Evolutionary conservation across 495 filamentous ascomycete species (phyloP), one percentile per base, ranked within the genome.

Genomic region (Penicillium cataractarum): DNA sequence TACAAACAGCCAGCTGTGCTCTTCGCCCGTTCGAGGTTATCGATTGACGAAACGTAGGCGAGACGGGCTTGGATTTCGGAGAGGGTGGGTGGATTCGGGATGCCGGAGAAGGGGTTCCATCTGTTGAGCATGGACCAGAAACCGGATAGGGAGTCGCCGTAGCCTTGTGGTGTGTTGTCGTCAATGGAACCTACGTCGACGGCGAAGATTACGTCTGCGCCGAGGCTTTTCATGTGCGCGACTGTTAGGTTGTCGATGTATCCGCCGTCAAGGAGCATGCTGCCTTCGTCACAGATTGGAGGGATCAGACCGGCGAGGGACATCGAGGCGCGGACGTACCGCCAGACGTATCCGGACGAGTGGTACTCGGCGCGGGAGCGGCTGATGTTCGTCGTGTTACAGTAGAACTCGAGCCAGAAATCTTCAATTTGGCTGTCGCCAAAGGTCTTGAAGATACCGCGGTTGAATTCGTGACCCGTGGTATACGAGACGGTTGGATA

Each of bases 381-480:
- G 77, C 87, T 91, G 78, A 99, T 98, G 68, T 97, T 98, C 27
- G 96, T 98, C 0, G 93, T 97, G 74, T 99, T 99, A 82, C 96
- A 98, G 81, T 98, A 99, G 77, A 93, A 99, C 61, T 96, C 92
- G 17, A 99, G 85, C 95, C 95, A 98, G 72, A 98, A 97, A 72
- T 98, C 96, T 77, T 99, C 95, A 57, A 99, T 98, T 74, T 97
- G 95, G 39, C 90, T 89, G 63, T 96, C 91, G 9, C 92, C 94
- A 74, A 99, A 97, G 0, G 95, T 92, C 77, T 98, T 98, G 85
- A 98, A 99, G 70, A 99, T 97, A 12, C 96, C 96, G 4, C 95
- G 91, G 71, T 99, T 99, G 84, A 99, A 99, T 69, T 98, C 95
- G 73, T 99, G 95, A 4, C 95, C 95, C 0, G 95, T 99, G 7